A percentile compares a stretch with the other conserved stretches of the same genome.
phyloP scores from a whole-genome alignment of 768 basidiomycete genomes.

The Termitomyces sp. region DNA sequence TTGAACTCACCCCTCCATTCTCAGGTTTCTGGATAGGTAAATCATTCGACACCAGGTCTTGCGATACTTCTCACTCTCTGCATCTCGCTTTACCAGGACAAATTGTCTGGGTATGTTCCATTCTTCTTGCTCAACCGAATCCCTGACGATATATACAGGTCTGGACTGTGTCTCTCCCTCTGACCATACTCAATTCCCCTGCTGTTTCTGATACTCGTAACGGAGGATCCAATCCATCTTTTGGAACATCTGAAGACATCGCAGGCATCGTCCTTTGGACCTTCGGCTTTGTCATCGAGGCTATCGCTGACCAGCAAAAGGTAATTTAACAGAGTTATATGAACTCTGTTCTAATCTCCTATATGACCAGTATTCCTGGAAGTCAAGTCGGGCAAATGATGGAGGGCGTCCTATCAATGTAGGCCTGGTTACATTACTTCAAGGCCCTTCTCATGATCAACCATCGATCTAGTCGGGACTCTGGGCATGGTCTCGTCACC shows the following conservation, averaged over 20 bases:
- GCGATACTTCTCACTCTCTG: neutral
- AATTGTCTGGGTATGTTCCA: neutral
- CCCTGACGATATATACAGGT: neutral
- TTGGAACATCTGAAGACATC: slow-evolving; percentile 64
- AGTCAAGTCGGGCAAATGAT: neutral
- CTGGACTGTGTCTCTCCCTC: slow-evolving; percentile 56
- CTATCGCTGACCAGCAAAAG: slow-evolving; percentile 1
- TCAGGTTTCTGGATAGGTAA: slow-evolving; percentile 3
- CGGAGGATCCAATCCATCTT: slow-evolving; percentile 50
- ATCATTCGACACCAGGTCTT: neutral
- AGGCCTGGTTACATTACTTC: no score
- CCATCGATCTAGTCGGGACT: neutral
- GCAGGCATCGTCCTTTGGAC: neutral
- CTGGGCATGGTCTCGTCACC: slow-evolving; percentile 6
- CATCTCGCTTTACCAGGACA: neutral
- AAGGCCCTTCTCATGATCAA: no score
- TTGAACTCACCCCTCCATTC: neutral
- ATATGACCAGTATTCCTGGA: neutral
- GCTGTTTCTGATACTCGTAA: slow-evolving; percentile 47
- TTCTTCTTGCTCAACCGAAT: neutral
- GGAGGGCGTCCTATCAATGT: slow-evolving; percentile 2
- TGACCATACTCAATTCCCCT: slow-evolving; percentile 68
- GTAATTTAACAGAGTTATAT: neutral
- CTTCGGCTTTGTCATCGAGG: neutral
- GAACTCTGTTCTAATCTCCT: neutral